phyloP scores from a whole-genome alignment of 352 stramenopile species.

The Thalassiosira delicatula region DNA sequence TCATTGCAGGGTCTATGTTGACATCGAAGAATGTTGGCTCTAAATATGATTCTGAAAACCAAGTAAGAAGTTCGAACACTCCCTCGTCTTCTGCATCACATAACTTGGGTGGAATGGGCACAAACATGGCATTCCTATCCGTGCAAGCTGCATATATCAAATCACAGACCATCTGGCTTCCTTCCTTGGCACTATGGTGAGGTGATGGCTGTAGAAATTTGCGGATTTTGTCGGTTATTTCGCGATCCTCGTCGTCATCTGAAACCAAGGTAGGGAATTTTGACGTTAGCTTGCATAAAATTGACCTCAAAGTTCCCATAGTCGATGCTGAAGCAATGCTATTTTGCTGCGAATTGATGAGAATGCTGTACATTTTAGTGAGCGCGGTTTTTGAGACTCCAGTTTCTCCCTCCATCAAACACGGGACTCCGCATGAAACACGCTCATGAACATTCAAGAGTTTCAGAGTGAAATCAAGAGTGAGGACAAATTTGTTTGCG shows the following conservation, averaged over 20 bases:
- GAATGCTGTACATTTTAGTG: slow-evolving; percentile 67
- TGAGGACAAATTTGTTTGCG: slow-evolving; percentile 69
- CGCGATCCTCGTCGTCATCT: neutral
- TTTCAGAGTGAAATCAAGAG: slow-evolving; percentile 71
- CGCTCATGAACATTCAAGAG: slow-evolving; percentile 68
- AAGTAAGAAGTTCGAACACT: slow-evolving; percentile 29
- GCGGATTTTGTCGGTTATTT: neutral
- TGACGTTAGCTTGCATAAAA: slow-evolving; percentile 18
- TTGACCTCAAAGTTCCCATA: slow-evolving; percentile 14
- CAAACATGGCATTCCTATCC: slow-evolving; percentile 48
- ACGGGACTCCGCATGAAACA: slow-evolving; percentile 64
- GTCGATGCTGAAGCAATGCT: slow-evolving; percentile 46
- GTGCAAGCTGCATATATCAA: slow-evolving; percentile 32
- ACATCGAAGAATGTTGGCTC: slow-evolving; percentile 68
- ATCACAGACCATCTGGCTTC: slow-evolving; percentile 2
- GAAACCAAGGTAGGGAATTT: slow-evolving; percentile 18
- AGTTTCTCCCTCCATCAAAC: slow-evolving; percentile 72
- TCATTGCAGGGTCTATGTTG: slow-evolving; percentile 63
- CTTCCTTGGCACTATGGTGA: slow-evolving; percentile 24
- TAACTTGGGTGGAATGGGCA: slow-evolving; percentile 17
- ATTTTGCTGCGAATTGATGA: slow-evolving; percentile 59
- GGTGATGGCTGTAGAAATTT: slow-evolving; percentile 24
- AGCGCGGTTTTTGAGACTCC: slow-evolving; percentile 72
- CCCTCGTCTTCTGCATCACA: slow-evolving; percentile 1
- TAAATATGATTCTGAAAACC: slow-evolving; percentile 53